Evolutionary conservation across 139 green algal genomes (phyloP).

Genomic region (Chlorella ohadii): DNA sequence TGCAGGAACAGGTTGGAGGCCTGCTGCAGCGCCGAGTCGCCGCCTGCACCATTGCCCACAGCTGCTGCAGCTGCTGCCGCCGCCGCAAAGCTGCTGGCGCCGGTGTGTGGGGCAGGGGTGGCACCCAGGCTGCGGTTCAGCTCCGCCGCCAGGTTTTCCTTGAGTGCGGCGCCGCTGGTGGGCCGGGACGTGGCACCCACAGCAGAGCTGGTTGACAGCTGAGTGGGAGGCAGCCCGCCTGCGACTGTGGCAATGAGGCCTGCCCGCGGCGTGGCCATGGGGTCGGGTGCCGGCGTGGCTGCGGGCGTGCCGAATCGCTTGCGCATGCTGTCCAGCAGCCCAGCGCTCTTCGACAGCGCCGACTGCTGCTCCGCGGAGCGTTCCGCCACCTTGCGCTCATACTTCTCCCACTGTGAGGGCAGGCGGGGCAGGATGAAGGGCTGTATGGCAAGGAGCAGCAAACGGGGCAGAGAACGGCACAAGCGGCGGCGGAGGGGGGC

Average conservation of each 20-base stretch:
- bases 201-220: too few relatives aligned
- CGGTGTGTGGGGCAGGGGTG: background rate
- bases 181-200: too few relatives aligned
- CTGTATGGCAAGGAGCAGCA: background rate
- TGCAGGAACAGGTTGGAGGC: constrained; percentile 48
- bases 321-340: constrained; percentile 35
- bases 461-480: too few relatives aligned
- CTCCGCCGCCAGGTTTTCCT: background rate
- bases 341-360: constrained; percentile 3
- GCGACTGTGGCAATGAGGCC: background rate
- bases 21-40: constrained; percentile 47
- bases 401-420: constrained; percentile 40
- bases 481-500: background rate
- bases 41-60: background rate
- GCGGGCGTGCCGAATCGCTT: constrained; percentile 30
- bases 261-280: background rate
- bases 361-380: constrained; percentile 22
- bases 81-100: background rate
- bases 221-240: too few relatives aligned
- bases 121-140: background rate
- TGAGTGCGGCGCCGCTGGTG: background rate
- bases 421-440: too few relatives aligned
- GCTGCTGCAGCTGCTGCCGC: background rate
- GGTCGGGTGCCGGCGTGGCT: background rate
- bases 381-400: constrained; percentile 46